Percentiles rank a stretch among this genome's conserved stretches.
These are phyloP conservation scores for Setomelanomma holmii DNA, from an alignment of 2,329 filamentous ascomycete species.

Conservation along the genomic window DNA sequence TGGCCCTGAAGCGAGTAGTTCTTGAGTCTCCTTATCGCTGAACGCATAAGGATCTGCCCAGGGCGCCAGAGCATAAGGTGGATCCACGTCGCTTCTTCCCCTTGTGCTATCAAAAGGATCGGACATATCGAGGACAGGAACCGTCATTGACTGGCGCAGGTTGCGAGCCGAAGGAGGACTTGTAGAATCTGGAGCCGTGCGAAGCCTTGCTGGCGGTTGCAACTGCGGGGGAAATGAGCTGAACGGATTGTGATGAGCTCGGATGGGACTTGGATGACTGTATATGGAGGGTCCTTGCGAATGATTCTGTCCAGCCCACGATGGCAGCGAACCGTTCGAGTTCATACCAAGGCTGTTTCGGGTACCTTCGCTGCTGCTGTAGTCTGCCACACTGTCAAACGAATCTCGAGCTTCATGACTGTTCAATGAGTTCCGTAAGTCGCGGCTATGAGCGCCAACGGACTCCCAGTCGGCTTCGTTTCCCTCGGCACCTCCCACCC, in stretches of 20 bases:
- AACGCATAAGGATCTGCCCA: conserved; percentile 32
- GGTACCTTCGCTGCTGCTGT: conserved; percentile 38
- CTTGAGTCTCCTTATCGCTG: conserved; percentile 42
- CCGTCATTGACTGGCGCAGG: conserved; percentile 23
- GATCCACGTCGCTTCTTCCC: conserved; percentile 10
- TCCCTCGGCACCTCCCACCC: conserved; percentile 12
- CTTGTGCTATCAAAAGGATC: not conserved
- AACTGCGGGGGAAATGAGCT: conserved; percentile 38
- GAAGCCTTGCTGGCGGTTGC: conserved; percentile 8
- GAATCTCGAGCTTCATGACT: conserved; percentile 26
- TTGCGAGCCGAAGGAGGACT: conserved; percentile 13
- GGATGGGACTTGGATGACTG: conserved; percentile 33
- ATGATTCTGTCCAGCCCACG: conserved; percentile 16
- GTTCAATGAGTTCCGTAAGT: conserved; percentile 21
- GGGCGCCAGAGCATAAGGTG: conserved; percentile 23
- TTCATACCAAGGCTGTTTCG: conserved; percentile 25
- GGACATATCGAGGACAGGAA: conserved; percentile 20
- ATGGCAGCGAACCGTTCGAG: conserved; percentile 13
- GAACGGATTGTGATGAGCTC: conserved; percentile 32
- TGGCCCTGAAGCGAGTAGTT: conserved; percentile 44
- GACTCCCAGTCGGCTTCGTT: conserved; percentile 47
- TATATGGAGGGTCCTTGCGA: conserved; percentile 25
- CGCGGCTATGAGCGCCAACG: conserved; percentile 27
- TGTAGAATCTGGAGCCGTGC: conserved; percentile 12
- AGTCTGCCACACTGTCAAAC: conserved; percentile 43